Conservation (phyloP, 352 stramenopile species). For the Globisporangium heterothallicum region DNA sequence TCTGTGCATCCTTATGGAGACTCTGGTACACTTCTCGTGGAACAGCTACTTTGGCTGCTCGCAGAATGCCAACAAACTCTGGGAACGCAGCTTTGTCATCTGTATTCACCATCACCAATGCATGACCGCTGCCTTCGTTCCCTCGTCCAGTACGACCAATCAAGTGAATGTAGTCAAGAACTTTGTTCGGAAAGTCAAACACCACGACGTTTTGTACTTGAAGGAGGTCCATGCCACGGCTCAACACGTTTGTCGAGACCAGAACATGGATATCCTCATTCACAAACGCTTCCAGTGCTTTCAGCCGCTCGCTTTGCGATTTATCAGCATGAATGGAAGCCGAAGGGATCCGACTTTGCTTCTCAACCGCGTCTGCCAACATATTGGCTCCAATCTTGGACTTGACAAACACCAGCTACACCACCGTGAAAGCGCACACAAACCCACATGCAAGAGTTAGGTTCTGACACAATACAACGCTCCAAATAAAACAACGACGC, state of each 20-base stretch:
- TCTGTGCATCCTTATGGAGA: conserved; percentile 21
- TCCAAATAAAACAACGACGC: not conserved
- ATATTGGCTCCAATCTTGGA: conserved; percentile 59
- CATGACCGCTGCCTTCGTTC: conserved; percentile 14
- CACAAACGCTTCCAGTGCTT: conserved; percentile 54
- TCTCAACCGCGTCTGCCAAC: conserved; percentile 47
- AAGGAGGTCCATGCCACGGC: conserved; percentile 64
- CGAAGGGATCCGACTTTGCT: conserved; percentile 25
- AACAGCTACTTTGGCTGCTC: conserved; percentile 19
- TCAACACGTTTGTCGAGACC: conserved; percentile 67
- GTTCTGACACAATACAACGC: not conserved
- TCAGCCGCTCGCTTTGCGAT: conserved; percentile 43
- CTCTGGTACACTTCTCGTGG: conserved; percentile 39
- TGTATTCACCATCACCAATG: conserved; percentile 42
- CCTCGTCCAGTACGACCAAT: conserved; percentile 45
- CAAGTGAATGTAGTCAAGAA: conserved; percentile 64
- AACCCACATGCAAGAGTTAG: not conserved
- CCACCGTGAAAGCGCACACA: conserved; percentile 1
- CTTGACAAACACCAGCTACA: conserved; percentile 68
- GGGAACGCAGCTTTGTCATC: conserved; percentile 34
- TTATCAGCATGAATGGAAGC: conserved; percentile 64
- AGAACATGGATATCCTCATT: conserved; percentile 39
- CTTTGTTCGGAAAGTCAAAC: conserved; percentile 59
- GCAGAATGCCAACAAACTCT: conserved; percentile 33
- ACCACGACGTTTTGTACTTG: conserved; percentile 64